Conservation (phyloP, 2,329 filamentous ascomycete genomes). For the Apiospora saccharicola region DNA sequence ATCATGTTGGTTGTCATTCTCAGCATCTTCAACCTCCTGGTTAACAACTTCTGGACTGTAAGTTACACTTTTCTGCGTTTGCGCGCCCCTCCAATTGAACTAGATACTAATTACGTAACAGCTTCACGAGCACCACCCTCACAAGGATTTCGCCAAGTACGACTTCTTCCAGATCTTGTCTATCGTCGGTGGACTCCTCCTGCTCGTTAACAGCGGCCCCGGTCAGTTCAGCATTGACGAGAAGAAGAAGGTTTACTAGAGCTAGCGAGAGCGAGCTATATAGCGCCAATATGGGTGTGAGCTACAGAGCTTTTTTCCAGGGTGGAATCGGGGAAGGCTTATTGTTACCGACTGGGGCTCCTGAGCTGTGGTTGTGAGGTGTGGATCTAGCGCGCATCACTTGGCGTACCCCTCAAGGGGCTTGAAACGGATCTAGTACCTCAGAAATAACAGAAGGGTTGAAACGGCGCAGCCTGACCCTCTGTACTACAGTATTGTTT, state of each 20-base stretch:
- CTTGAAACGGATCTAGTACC: conserved; percentile 25
- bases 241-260: conserved; percentile 99
- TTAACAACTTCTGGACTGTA: conserved; percentile 99
- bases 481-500: conserved; percentile 21
- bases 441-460: conserved; percentile 23
- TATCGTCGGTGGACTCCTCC: conserved; percentile 93
- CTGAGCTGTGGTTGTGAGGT: background rate
- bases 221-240: conserved; percentile 98
- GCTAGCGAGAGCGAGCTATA: conserved; percentile 19
- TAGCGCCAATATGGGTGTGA: conserved; percentile 8
- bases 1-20: conserved; percentile 94
- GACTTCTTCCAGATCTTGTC: conserved; percentile 99
- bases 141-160: conserved; percentile 99
- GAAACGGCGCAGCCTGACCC: conserved; percentile 28
- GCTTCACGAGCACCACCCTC: conserved; percentile 97
- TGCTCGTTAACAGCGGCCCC: conserved; percentile 98
- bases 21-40: conserved; percentile 94
- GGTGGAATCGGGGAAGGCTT: background rate
- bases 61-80: conserved; percentile 47
- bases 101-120: conserved; percentile 49
- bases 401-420: conserved; percentile 25
- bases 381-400: conserved; percentile 25
- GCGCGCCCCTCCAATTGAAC: conserved; percentile 25
- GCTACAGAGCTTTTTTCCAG: background rate
- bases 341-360: background rate